These are phyloP conservation scores for Bryoerythrophyllum caledonicum DNA, from an alignment of 225 moss, liverwort and hornwort genomes.

Conservation along the genomic window DNA sequence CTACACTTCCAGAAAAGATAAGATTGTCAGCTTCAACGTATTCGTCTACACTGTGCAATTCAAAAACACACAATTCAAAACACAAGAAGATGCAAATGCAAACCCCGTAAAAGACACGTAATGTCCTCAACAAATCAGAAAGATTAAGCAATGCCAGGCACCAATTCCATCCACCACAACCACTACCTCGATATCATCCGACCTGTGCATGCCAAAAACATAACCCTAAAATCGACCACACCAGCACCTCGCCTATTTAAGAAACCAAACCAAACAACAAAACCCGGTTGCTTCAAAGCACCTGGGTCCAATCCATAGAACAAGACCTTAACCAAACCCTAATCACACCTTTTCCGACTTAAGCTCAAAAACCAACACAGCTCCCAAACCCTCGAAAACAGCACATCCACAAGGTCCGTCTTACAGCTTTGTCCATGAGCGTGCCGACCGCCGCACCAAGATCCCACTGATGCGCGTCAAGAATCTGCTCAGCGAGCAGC, in stretches of 20 bases:
- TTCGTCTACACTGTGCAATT: no score
- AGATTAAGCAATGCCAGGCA: neutral
- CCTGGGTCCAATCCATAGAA: no score
- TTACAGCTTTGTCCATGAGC: conserved; percentile 61
- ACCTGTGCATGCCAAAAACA: neutral
- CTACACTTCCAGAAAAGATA: neutral
- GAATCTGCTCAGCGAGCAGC: conserved; percentile 73
- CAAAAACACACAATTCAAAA: neutral
- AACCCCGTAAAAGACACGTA: neutral
- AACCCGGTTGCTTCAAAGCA: no score
- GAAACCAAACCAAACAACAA: neutral
- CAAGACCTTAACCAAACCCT: neutral
- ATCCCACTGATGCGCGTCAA: conserved; percentile 95
- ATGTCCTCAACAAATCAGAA: neutral
- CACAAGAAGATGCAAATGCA: neutral
- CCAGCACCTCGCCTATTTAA: neutral
- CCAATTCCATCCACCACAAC: neutral
- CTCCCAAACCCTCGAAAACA: neutral
- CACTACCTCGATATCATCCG: neutral
- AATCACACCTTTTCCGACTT: neutral
- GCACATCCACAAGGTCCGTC: neutral
- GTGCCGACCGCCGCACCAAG: conserved; percentile 87
- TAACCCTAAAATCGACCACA: conserved; percentile 12
- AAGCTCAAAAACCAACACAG: neutral
- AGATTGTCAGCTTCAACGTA: conserved; percentile 1